phyloP scores from a whole-genome alignment of 176 grass and related monocot species.

The Hordeum vulgare region DNA sequence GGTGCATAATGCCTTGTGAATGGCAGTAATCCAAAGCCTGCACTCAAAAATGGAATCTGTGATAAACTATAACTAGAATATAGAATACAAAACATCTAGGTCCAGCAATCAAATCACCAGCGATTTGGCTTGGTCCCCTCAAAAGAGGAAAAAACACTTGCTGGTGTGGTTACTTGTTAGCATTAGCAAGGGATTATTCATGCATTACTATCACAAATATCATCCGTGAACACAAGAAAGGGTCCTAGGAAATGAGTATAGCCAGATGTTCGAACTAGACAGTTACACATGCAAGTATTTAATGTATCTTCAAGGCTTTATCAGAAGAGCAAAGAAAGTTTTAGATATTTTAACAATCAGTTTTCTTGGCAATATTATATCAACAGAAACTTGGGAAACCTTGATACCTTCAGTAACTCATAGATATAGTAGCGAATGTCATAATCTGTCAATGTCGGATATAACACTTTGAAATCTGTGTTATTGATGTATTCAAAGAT shows the following conservation, averaged over 20 bases:
- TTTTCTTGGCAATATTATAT: background rate
- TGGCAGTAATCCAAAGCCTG: constrained; percentile 73
- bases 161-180: background rate
- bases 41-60: background rate
- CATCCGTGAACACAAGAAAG: background rate
- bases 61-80: background rate
- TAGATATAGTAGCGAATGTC: constrained; percentile 97
- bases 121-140: background rate
- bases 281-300: background rate
- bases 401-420: constrained; percentile 82
- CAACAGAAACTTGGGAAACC: constrained; percentile 9
- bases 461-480: constrained; percentile 95
- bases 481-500: constrained; percentile 98
- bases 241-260: background rate
- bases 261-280: background rate
- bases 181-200: background rate
- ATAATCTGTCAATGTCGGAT: constrained; percentile 96
- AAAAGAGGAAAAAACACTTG: background rate
- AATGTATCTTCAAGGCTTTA: background rate
- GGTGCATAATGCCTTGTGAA: constrained; percentile 68
- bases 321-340: background rate
- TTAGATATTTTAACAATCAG: background rate
- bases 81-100: background rate
- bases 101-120: background rate
- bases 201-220: background rate